A percentile compares a stretch with the other conserved stretches of the same genome.
phyloP scores from a whole-genome alignment of 129 eudicot species.

The Flaveria ramosissima region DNA sequence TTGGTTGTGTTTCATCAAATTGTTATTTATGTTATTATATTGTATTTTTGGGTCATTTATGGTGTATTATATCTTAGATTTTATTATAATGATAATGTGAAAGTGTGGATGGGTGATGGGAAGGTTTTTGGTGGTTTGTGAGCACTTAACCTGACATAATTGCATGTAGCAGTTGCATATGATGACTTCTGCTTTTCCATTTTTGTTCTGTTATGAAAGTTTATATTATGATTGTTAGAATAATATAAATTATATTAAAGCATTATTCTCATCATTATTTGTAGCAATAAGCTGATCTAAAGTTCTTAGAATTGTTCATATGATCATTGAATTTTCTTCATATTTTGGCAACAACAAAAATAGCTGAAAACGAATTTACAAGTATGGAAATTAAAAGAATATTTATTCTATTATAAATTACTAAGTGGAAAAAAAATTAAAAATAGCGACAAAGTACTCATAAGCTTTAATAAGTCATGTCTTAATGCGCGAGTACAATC shows the following conservation, averaged over 20 bases:
- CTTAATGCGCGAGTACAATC: too few relatives aligned
- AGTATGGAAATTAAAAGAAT: too few relatives aligned
- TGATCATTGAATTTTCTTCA: too few relatives aligned
- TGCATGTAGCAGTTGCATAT: constrained; percentile 4
- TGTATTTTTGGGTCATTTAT: background rate
- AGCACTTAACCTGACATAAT: constrained; percentile 4
- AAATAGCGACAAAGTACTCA: too few relatives aligned
- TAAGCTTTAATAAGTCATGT: too few relatives aligned
- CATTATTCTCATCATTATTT: background rate
- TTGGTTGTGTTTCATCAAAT: background rate
- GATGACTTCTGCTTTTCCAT: constrained; percentile 1
- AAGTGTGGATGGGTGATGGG: background rate
- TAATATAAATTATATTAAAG: background rate
- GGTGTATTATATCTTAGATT: background rate
- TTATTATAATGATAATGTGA: background rate
- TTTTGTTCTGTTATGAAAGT: background rate
- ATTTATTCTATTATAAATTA: too few relatives aligned
- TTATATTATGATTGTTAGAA: background rate
- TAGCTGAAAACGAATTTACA: too few relatives aligned
- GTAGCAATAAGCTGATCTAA: background rate
- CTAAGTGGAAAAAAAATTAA: too few relatives aligned
- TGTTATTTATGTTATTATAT: background rate
- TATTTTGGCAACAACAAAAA: too few relatives aligned
- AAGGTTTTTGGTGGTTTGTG: background rate
- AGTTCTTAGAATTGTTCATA: too few relatives aligned